phyloP scores from a whole-genome alignment of 768 basidiomycete genomes.

The Rhodotorula kratochvilovae region DNA sequence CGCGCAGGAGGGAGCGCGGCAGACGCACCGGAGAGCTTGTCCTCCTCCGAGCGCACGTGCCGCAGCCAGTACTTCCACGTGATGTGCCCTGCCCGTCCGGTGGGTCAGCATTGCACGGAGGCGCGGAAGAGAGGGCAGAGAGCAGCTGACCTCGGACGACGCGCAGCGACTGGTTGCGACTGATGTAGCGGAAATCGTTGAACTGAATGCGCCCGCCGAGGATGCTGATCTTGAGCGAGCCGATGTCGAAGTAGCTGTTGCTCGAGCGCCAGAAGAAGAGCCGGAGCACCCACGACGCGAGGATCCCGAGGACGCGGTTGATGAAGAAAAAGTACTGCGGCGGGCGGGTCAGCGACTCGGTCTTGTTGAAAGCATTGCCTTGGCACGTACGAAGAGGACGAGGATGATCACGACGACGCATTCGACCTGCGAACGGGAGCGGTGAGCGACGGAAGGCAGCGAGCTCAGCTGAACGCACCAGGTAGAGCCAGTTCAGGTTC shows the following conservation, averaged over 20 bases:
- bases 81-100: conserved; percentile 61
- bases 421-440: neutral
- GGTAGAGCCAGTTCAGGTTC: conserved; percentile 27
- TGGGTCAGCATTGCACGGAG: neutral
- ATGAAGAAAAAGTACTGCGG: conserved; percentile 71
- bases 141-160: conserved; percentile 52
- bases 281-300: conserved; percentile 64
- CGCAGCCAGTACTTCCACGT: conserved; percentile 95
- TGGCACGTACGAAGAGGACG: conserved; percentile 11
- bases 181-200: conserved; percentile 83
- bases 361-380: neutral
- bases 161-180: conserved; percentile 82
- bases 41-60: conserved; percentile 43
- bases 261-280: conserved; percentile 72
- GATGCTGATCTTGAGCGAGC: conserved; percentile 85
- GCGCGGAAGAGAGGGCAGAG: neutral
- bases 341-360: neutral
- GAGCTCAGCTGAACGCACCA: conserved; percentile 1
- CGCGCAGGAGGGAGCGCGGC: conserved; percentile 33
- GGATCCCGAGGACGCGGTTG: conserved; percentile 72
- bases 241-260: conserved; percentile 75
- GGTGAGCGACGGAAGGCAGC: neutral
- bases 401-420: conserved; percentile 10
- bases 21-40: conserved; percentile 1
- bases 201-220: conserved; percentile 80